Base-by-base conservation (phyloP, 2,329 filamentous ascomycete genomes). In the Cordyceps farinosa region DNA sequence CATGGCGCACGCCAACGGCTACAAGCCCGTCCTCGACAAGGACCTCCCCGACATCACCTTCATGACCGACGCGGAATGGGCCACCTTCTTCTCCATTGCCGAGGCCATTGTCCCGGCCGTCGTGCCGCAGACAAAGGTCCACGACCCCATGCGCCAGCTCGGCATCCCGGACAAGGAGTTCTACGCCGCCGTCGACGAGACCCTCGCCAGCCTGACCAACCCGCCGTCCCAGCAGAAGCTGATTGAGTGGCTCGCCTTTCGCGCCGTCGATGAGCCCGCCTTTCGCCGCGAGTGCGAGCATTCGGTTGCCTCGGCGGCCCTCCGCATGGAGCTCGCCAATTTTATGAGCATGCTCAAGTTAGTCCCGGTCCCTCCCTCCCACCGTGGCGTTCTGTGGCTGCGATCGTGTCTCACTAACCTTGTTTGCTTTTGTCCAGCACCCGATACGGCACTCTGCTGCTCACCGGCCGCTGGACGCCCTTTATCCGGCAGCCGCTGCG, bases 391-490 rank as follows among this genome's bases (percentile, higher is more conserved):
- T n/a, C 10, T n/a, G 45, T 30, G 22, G n/a, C 52, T 22, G 6
- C 52, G 30, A 34, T 3, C 44, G 17, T 32, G 2, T 34, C 29
- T 30, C 22, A 29, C 54, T 60, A 36, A 53, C 22, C 8, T 34
- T 55, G 47, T 7, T 29, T n/a, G 38, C 27, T 13, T 32, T 15
- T 42, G 40, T 13, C 7, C 72, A 90, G 87, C 65, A 87, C 86
- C 29, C 82, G 84, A 40, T 72, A 82, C 3, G 89, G 89, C 32
- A 85, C 86, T 32, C 74, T 90, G 22, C 72, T 90, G 6, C 77
- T 91, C 53, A 92, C 90, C 0, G 88, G 89, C n/a, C 84, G 87
- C 71, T 79, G 83, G 66, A 84, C 81, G 0, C 85, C 88, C 1
- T 74, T 91, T 52, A 79, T 85, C 60, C 76, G 84, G 58, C 88